These are phyloP conservation scores for Cylindrotheca fusiformis DNA, from an alignment of 108 stramenopile species.

Conservation along the genomic window DNA sequence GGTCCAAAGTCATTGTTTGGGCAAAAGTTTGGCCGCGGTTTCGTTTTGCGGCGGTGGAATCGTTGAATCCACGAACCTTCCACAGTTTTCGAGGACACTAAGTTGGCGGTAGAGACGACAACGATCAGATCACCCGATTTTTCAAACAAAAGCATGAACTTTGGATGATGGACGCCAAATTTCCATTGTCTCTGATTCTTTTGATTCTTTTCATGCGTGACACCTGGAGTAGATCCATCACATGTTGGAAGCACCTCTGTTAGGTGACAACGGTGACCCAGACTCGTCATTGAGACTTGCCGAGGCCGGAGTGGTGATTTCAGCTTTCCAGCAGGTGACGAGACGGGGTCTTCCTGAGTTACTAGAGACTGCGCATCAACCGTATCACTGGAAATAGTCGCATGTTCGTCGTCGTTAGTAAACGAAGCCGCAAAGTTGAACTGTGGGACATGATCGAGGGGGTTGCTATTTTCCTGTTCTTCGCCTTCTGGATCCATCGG, in stretches of 20 bases:
- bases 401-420: too few relatives aligned
- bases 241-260: conserved; percentile 3
- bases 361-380: background rate
- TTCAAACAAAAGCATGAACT: conserved; percentile 79
- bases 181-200: conserved; percentile 23
- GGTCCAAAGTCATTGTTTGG: conserved; percentile 56
- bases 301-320: too few relatives aligned
- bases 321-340: background rate
- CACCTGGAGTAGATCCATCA: conserved; percentile 3
- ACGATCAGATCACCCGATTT: conserved; percentile 63
- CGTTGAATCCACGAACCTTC: conserved; percentile 85
- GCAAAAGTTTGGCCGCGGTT: background rate
- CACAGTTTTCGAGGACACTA: conserved; percentile 41
- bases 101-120: conserved; percentile 69
- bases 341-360: background rate
- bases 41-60: conserved; percentile 32
- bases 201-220: conserved; percentile 2
- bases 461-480: background rate
- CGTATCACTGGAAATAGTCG: too few relatives aligned
- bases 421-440: too few relatives aligned
- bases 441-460: too few relatives aligned
- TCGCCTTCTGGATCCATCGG: background rate
- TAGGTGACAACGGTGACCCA: background rate
- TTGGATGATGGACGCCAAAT: conserved; percentile 80
- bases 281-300: too few relatives aligned